Conservation (phyloP, 2,329 filamentous ascomycete species). For the Xylariaceae sp. region DNA sequence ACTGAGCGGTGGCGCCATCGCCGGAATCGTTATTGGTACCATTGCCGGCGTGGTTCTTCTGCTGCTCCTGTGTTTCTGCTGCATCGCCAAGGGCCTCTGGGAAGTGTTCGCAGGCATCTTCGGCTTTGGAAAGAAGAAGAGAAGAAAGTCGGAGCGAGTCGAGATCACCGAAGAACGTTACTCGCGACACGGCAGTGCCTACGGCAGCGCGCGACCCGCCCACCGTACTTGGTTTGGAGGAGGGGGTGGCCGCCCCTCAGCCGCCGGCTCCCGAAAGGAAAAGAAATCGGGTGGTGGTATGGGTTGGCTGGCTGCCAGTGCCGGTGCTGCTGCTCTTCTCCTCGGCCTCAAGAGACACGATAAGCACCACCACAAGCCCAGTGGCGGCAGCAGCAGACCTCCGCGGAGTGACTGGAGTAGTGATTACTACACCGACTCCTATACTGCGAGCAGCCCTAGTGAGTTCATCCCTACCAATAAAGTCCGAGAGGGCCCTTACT, state of each 20-base stretch:
- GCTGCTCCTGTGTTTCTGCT: constrained; percentile 70
- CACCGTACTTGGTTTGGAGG: constrained; percentile 54
- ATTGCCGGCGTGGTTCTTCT: constrained; percentile 64
- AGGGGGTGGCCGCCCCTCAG: constrained; percentile 39
- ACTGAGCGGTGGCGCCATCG: constrained; percentile 70
- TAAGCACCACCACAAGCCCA: constrained; percentile 27
- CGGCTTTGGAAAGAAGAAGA: constrained; percentile 47
- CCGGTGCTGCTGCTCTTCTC: constrained; percentile 47
- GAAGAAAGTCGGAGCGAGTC: constrained; percentile 46
- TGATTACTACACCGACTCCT: constrained; percentile 51
- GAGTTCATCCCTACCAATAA: constrained; percentile 33
- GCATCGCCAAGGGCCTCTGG: constrained; percentile 61
- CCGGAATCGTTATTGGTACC: constrained; percentile 74
- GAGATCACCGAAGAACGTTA: constrained; percentile 62
- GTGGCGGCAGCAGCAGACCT: constrained; percentile 32
- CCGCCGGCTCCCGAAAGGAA: constrained; percentile 36
- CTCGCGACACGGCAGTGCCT: constrained; percentile 41
- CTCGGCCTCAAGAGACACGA: constrained; percentile 48
- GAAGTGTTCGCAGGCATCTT: constrained; percentile 56
- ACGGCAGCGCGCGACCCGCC: constrained; percentile 42
- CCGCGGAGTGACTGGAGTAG: constrained; percentile 43
- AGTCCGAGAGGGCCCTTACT: constrained; percentile 21
- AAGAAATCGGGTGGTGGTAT: constrained; percentile 45
- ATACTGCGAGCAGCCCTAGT: constrained; percentile 48
- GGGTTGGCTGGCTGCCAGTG: constrained; percentile 50